A percentile compares a stretch with the other conserved stretches of the same genome.
These are phyloP conservation scores for Blastomyces parvus DNA, from an alignment of 2,329 filamentous ascomycete genomes.

Conservation along the genomic window DNA sequence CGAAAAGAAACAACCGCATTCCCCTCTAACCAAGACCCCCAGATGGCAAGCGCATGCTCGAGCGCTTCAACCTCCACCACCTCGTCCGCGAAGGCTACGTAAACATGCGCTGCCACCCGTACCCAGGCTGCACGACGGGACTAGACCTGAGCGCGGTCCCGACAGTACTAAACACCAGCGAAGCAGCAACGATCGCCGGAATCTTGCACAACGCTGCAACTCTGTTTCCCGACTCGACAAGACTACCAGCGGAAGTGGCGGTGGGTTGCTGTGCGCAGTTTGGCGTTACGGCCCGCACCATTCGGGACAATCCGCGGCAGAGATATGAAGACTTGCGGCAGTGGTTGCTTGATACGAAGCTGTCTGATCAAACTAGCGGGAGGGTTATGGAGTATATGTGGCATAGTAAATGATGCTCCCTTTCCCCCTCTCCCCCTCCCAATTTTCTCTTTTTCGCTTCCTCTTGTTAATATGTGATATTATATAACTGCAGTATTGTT, in stretches of 20 bases:
- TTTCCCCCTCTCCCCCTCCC: neutral
- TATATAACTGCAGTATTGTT: conserved; percentile 19
- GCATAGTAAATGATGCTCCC: conserved; percentile 42
- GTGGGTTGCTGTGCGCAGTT: conserved; percentile 60
- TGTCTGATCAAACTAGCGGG: conserved; percentile 48
- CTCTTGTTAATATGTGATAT: conserved; percentile 10
- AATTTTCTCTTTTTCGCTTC: conserved; percentile 13
- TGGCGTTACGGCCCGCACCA: conserved; percentile 46
- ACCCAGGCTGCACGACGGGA: conserved; percentile 43
- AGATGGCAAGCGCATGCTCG: conserved; percentile 7
- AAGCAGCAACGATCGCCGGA: conserved; percentile 22
- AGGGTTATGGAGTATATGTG: conserved; percentile 56
- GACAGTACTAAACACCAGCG: conserved; percentile 15
- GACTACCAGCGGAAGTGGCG: conserved; percentile 45
- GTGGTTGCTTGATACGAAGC: conserved; percentile 49
- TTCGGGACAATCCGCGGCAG: conserved; percentile 40
- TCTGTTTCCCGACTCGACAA: conserved; percentile 12
- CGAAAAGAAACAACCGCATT: neutral
- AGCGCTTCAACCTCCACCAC: conserved; percentile 5
- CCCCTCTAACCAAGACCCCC: neutral
- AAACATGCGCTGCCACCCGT: conserved; percentile 52
- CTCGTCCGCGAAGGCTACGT: conserved; percentile 41
- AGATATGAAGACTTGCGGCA: conserved; percentile 50
- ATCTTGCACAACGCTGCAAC: neutral
- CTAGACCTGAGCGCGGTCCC: conserved; percentile 6